A percentile compares a stretch with the other conserved stretches of the same genome.
These are phyloP conservation scores for Oxyria digyna DNA, from an alignment of 148 eudicot species.

Conservation along the genomic window DNA sequence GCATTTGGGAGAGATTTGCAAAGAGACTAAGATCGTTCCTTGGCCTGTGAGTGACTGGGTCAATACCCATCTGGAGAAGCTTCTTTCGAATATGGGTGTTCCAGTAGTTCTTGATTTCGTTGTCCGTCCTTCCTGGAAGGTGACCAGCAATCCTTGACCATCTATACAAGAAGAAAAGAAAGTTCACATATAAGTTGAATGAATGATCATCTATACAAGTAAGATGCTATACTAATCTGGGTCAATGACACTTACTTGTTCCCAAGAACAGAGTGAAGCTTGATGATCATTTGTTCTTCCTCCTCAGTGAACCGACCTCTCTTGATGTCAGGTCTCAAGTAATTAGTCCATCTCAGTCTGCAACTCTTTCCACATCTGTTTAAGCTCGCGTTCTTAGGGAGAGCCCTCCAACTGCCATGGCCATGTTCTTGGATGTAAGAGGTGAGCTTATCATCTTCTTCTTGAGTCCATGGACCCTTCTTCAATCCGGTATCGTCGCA, in stretches of 20 bases:
- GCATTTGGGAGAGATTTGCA: slow-evolving; percentile 32
- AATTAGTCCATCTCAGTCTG: slow-evolving; percentile 55
- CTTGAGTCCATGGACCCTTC: slow-evolving; percentile 66
- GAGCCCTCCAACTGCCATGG: slow-evolving; percentile 54
- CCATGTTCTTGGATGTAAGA: slow-evolving; percentile 39
- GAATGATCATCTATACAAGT: background rate
- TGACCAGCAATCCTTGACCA: slow-evolving; percentile 56
- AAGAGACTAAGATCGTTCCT: slow-evolving; percentile 29
- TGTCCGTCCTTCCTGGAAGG: slow-evolving; percentile 58
- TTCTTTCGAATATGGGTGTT: slow-evolving; percentile 52
- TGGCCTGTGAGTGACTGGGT: slow-evolving; percentile 46
- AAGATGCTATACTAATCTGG: background rate
- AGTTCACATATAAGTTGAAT: too few species aligned
- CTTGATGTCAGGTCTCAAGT: slow-evolving; percentile 49
- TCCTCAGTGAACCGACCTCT: slow-evolving; percentile 48
- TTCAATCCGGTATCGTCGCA: slow-evolving; percentile 30
- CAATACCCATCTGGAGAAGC: slow-evolving; percentile 39
- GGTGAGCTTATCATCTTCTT: slow-evolving; percentile 43
- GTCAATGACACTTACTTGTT: slow-evolving; percentile 37
- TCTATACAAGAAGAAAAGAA: slow-evolving; percentile 15
- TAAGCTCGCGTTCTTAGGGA: slow-evolving; percentile 43
- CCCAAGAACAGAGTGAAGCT: slow-evolving; percentile 55
- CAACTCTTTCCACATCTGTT: slow-evolving; percentile 72
- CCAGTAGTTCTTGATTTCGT: slow-evolving; percentile 62
- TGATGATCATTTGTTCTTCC: slow-evolving; percentile 43